Evolutionary conservation across 1,284 basidiomycete genomes (phyloP).

Genomic region (Psilocybe mexicana): DNA sequence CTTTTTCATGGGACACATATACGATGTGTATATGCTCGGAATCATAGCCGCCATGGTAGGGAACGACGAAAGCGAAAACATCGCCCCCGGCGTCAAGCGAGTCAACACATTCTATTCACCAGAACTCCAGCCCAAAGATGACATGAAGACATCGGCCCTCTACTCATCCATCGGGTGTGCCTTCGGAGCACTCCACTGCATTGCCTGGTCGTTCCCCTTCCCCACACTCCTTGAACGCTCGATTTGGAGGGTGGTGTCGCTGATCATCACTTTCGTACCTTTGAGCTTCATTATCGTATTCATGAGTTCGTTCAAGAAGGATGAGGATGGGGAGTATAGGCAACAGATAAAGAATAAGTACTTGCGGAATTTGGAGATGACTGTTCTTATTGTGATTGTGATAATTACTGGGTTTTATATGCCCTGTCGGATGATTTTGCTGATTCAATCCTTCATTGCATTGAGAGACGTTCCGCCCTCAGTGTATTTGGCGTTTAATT

Average conservation of each 20-base stretch:
- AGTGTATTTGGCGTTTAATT: background rate
- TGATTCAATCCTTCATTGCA: background rate
- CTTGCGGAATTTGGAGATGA: no score
- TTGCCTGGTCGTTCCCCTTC: background rate
- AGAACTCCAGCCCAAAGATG: background rate
- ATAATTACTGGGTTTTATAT: background rate
- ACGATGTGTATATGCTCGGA: background rate
- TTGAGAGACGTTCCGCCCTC: background rate
- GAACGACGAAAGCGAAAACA: background rate
- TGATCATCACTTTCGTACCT: background rate
- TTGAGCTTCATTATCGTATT: background rate
- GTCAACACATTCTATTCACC: constrained; percentile 1
- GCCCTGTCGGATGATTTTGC: background rate
- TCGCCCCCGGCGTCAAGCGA: background rate
- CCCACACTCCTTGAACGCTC: background rate
- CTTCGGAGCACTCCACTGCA: background rate
- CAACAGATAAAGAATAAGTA: background rate
- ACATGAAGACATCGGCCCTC: background rate
- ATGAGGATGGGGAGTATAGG: background rate
- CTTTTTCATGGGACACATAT: background rate
- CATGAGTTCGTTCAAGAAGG: background rate
- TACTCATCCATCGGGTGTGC: background rate
- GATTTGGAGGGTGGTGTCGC: background rate
- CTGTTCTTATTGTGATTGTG: no score
- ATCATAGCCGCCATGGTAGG: background rate